These are phyloP conservation scores for Curvularia eragrostidis DNA, from an alignment of 2,329 filamentous ascomycete species.

Conservation along the genomic window DNA sequence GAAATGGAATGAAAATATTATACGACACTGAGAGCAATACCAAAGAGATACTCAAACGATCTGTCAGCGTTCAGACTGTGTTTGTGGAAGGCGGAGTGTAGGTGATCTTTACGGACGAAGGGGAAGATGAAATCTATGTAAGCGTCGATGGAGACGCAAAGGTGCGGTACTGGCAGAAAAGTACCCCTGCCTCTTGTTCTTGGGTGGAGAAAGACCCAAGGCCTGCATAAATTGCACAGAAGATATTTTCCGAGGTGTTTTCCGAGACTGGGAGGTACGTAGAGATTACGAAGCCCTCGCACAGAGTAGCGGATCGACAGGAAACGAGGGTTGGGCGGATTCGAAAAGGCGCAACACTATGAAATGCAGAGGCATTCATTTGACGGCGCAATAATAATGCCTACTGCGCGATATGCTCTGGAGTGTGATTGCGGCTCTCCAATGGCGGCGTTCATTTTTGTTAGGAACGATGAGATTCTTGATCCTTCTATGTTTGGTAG, in stretches of 20 bases:
- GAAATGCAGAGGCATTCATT: slow-evolving; percentile 9
- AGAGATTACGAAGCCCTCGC: slow-evolving; percentile 22
- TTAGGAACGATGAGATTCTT: not conserved
- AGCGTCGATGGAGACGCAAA: slow-evolving; percentile 35
- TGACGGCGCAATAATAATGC: not conserved
- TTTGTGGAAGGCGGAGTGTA: slow-evolving; percentile 25
- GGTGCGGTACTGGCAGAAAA: slow-evolving; percentile 31
- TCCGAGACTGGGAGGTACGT: slow-evolving; percentile 30
- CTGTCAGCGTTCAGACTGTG: slow-evolving; percentile 14
- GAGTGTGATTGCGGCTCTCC: slow-evolving; percentile 1
- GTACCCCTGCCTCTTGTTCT: slow-evolving; percentile 12
- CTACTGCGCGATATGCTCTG: not conserved
- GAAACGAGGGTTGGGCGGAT: not conserved
- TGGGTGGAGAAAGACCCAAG: slow-evolving; percentile 27
- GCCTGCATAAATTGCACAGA: not conserved
- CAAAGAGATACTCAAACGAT: slow-evolving; percentile 38
- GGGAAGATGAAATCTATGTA: slow-evolving; percentile 26
- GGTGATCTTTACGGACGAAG: slow-evolving; percentile 16
- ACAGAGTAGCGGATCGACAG: not conserved
- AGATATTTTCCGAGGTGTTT: slow-evolving; percentile 15
- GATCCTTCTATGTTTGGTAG: not conserved
- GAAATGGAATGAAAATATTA: slow-evolving; percentile 21
- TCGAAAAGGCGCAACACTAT: slow-evolving; percentile 15
- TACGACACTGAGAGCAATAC: slow-evolving; percentile 34
- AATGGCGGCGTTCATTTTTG: not conserved